These are phyloP conservation scores for Kregervanrija pseudodelftensis DNA, from an alignment of 805 yeast species.

Conservation along the genomic window DNA sequence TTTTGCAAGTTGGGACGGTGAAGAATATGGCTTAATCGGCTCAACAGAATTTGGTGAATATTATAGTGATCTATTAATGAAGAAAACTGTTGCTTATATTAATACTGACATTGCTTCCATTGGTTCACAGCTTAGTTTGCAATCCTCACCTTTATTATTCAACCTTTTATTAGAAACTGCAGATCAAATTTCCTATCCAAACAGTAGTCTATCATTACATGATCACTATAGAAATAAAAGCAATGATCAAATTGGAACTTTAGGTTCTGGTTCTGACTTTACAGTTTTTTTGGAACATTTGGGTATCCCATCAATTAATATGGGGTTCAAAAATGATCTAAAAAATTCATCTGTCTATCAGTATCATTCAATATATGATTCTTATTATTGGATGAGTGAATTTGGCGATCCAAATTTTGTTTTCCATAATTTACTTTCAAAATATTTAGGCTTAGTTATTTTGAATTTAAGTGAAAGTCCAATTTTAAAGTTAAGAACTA, in stretches of 20 bases:
- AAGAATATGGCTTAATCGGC: constrained; percentile 65
- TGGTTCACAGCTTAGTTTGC: constrained; percentile 45
- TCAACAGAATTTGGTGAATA: constrained; percentile 75
- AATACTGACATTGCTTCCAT: constrained; percentile 61
- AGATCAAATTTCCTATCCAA: constrained; percentile 41
- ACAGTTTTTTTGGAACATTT: constrained; percentile 53
- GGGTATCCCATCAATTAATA: constrained; percentile 54
- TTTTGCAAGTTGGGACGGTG: constrained; percentile 79
- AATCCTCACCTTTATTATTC: constrained; percentile 55
- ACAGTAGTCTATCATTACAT: constrained; percentile 22
- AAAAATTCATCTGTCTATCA: constrained; percentile 56
- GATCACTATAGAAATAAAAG: constrained; percentile 30
- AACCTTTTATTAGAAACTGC: constrained; percentile 38
- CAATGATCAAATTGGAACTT: constrained; percentile 31
- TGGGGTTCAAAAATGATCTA: constrained; percentile 40
- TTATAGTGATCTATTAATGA: constrained; percentile 36
- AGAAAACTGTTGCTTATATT: constrained; percentile 55
- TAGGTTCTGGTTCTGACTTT: constrained; percentile 71
- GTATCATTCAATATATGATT: constrained; percentile 71
- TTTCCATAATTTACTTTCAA: constrained; percentile 49
- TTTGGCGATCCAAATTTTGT: constrained; percentile 58
- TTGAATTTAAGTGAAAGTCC: constrained; percentile 43
- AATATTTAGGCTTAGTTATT: constrained; percentile 43
- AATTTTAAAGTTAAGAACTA: constrained; percentile 34
- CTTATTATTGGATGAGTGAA: constrained; percentile 61